phyloP scores from a whole-genome alignment of 768 basidiomycete species.

The Mycena capillaripes region DNA sequence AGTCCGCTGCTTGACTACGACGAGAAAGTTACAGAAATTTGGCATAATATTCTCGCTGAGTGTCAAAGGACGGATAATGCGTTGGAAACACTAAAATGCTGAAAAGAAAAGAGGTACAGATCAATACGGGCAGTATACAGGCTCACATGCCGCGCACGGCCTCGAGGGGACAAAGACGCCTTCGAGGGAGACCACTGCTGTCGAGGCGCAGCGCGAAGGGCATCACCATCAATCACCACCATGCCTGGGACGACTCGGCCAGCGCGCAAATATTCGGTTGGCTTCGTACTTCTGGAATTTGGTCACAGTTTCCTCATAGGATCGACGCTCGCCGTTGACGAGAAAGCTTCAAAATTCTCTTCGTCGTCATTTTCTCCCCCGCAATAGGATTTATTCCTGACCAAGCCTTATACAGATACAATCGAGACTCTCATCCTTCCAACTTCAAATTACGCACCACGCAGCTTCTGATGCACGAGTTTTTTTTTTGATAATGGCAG shows the following conservation, averaged over 20 bases:
- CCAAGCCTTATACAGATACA: constrained; percentile 70
- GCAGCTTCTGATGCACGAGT: constrained; percentile 93
- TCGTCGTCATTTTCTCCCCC: constrained; percentile 85
- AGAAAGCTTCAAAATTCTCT: constrained; percentile 84
- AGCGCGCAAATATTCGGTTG: constrained; percentile 81
- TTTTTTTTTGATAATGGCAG: constrained; percentile 87
- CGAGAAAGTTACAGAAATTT: no score
- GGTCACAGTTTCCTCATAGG: constrained; percentile 94
- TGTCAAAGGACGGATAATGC: no score
- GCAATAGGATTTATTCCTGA: constrained; percentile 87
- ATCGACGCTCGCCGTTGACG: constrained; percentile 88
- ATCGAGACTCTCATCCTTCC: constrained; percentile 72
- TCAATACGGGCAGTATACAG: constrained; percentile 73
- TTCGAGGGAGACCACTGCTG: constrained; percentile 13
- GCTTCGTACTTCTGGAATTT: constrained; percentile 93
- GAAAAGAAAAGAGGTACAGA: no score
- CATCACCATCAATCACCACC: constrained; percentile 56
- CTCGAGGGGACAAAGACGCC: constrained; percentile 58
- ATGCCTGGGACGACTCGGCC: constrained; percentile 84
- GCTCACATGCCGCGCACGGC: constrained; percentile 76
- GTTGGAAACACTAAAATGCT: no score
- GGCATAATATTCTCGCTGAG: no score
- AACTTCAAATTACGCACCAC: no score
- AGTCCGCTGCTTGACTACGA: no score
- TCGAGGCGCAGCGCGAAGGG: constrained; percentile 44